Conservation (phyloP, 1,284 basidiomycete genomes). For the Stygiomarasmius scandens region DNA sequence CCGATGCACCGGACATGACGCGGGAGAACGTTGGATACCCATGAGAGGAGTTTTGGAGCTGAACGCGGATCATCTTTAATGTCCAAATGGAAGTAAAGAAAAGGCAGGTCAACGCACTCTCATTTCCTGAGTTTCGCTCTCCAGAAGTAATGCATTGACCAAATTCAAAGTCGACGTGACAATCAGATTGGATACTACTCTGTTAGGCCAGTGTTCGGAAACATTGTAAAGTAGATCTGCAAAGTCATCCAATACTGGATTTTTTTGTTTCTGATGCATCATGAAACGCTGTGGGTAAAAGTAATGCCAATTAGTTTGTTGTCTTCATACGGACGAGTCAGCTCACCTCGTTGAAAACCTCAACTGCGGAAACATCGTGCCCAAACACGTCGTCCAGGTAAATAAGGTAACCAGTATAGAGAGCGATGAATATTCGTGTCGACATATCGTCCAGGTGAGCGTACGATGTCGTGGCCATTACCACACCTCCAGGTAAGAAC, state of each 20-base stretch:
- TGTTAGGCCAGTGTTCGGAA: slow-evolving; percentile 19
- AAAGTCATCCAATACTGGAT: slow-evolving; percentile 27
- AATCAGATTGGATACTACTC: slow-evolving; percentile 30
- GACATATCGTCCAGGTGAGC: slow-evolving; percentile 20
- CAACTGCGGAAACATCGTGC: slow-evolving; percentile 24
- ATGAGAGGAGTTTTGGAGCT: neutral
- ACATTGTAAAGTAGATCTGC: slow-evolving; percentile 26
- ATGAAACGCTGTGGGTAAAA: slow-evolving; percentile 27
- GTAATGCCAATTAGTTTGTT: no score
- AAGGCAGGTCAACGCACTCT: slow-evolving; percentile 11
- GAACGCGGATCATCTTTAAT: no score
- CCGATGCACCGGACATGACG: slow-evolving; percentile 29
- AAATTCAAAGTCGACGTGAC: slow-evolving; percentile 28
- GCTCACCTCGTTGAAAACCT: slow-evolving; percentile 24
- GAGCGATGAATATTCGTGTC: slow-evolving; percentile 29
- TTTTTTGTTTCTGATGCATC: slow-evolving; percentile 22
- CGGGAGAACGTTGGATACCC: slow-evolving; percentile 24
- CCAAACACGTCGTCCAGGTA: slow-evolving; percentile 29
- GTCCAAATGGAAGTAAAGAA: no score
- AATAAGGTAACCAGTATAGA: slow-evolving; percentile 31
- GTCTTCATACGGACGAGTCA: no score
- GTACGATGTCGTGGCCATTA: slow-evolving; percentile 21
- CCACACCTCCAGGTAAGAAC: slow-evolving; percentile 13
- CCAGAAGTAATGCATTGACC: slow-evolving; percentile 29
- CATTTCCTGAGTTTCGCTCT: slow-evolving; percentile 29